phyloP scores from a whole-genome alignment of 139 green algal species.

The Haematococcus lacustris region DNA sequence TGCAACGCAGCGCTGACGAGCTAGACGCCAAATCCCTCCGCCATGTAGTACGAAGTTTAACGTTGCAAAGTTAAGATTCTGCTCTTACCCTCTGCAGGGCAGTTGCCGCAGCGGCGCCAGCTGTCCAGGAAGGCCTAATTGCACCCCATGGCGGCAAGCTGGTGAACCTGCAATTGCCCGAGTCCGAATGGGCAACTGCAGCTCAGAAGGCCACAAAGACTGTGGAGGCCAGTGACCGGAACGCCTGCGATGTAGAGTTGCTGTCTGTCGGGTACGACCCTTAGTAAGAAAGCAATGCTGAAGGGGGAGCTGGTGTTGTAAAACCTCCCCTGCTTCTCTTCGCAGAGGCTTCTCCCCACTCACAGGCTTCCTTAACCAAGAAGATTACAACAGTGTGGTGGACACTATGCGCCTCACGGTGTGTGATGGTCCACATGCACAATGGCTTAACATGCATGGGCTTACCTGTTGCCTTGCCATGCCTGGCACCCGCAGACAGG shows the following conservation, averaged over 20 bases:
- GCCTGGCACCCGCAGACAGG: constrained; percentile 27
- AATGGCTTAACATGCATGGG: too few species aligned
- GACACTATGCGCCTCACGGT: constrained; percentile 62
- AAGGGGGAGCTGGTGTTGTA: too few species aligned
- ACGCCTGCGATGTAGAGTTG: constrained; percentile 90
- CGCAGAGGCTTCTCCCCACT: constrained; percentile 79
- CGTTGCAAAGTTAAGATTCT: too few species aligned
- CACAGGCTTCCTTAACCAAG: constrained; percentile 81
- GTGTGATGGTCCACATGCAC: constrained; percentile 10
- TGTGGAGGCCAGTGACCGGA: constrained; percentile 76
- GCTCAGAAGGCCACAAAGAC: constrained; percentile 49
- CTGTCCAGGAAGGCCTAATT: constrained; percentile 43
- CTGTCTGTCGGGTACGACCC: constrained; percentile 75
- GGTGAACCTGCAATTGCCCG: constrained; percentile 65
- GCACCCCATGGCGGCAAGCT: constrained; percentile 76
- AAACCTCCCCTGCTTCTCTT: too few species aligned
- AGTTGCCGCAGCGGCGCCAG: neutral
- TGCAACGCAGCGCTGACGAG: too few species aligned
- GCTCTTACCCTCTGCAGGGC: neutral
- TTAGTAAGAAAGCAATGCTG: too few species aligned
- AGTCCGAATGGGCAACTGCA: constrained; percentile 26
- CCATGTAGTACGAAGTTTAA: too few species aligned
- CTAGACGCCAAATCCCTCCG: too few species aligned
- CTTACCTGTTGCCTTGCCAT: neutral
- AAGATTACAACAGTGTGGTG: constrained; percentile 79